Base-by-base conservation (phyloP, 352 stramenopile species). In the Phytophthora hibernalis region DNA sequence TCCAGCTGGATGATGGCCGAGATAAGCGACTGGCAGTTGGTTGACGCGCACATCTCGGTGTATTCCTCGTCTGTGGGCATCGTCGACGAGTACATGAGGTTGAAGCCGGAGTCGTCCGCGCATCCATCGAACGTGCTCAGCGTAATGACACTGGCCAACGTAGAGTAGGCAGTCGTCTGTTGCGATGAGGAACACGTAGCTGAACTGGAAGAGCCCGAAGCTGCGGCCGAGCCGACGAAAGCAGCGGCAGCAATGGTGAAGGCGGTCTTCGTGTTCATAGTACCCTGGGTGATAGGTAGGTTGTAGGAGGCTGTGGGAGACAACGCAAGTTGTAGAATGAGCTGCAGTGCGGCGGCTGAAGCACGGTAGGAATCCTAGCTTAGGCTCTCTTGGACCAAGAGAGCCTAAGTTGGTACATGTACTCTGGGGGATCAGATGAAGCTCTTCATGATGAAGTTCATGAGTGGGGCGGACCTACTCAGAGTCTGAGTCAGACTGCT, bases 101-200 rank as follows among this genome's bases (percentile, higher is more conserved):
- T 57, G 45, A 57, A 65, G 18, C 56, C 56, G 1, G 56, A 65
- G 18, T 55, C 56, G 26, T 40, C 33, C 10, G 45, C 13, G 44
- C 54, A 62, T 11, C 1, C 7, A 21, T 42, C 5, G 21, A 62
- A 30, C 24, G 40, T 43, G 21, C 37, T 31, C 37, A 44, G 30
- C 1, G 54, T 22, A 2, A 54, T 11, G 20, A 62, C 22, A 15
- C 42, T 40, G n/a, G 40, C 44, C 37, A 62, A 40, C 18, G 42
- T 62, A 1, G 40, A 42, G 51, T 59, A 59, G 11, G 51, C 51
- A 6, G 35, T 37, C 24, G 37, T 59, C 5, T 48, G 42, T 18
- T 48, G 42, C 18, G 42, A 28, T 18, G 42, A 30, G 9, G 42
- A 28, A 18, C 24, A 56, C 30, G 49, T 56, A 16, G 48, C 18